Conservation (phyloP, 148 eudicot species). For the Camellia lanceoleosa region DNA sequence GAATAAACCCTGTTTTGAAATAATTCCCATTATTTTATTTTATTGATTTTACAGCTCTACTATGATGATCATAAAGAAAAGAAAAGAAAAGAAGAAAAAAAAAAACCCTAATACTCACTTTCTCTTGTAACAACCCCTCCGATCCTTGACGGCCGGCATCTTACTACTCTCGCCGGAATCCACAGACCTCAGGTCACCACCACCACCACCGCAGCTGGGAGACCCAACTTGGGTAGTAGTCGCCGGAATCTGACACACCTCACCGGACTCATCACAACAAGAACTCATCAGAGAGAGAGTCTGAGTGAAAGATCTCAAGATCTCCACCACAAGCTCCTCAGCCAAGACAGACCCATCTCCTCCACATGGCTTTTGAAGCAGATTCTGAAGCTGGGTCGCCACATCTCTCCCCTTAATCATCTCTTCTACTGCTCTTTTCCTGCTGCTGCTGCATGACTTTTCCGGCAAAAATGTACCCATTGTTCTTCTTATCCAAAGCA, state of each 20-base stretch:
- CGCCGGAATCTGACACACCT: conserved; percentile 8
- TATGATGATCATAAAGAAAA: background rate
- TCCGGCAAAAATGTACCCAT: background rate
- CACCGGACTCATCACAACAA: background rate
- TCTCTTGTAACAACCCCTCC: conserved; percentile 44
- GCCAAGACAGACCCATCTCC: conserved; percentile 19
- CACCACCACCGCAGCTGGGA: background rate
- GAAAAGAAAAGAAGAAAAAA: background rate
- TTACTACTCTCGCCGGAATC: conserved; percentile 27
- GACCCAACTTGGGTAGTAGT: conserved; percentile 13
- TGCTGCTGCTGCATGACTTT: background rate
- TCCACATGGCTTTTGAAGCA: conserved; percentile 1
- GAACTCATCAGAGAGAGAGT: conserved; percentile 20
- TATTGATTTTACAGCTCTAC: too few species aligned
- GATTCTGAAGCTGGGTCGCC: conserved; percentile 23
- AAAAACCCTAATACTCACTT: conserved; percentile 19
- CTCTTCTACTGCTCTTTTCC: conserved; percentile 13
- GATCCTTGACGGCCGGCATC: conserved; percentile 27
- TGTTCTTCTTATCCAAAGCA: background rate
- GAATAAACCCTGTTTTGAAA: too few species aligned
- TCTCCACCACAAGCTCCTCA: conserved; percentile 18
- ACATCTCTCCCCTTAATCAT: conserved; percentile 22
- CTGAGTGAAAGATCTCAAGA: conserved; percentile 22
- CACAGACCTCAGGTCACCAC: conserved; percentile 1
- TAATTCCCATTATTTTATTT: too few species aligned